Conservation (phyloP, 441 rosid genomes). For the Brassica balearica region DNA sequence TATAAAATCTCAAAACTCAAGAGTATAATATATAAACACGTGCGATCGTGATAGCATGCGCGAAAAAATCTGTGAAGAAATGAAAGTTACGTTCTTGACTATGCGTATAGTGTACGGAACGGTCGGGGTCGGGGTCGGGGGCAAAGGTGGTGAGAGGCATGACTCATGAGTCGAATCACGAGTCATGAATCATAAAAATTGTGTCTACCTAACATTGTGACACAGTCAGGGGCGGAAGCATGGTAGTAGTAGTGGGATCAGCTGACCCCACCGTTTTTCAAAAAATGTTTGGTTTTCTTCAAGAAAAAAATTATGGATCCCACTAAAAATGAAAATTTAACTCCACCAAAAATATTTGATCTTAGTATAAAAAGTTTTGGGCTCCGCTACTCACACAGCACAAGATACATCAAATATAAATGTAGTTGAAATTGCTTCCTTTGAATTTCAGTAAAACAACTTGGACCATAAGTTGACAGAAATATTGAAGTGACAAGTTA, state of each 20-base stretch:
- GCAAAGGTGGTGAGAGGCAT: constrained; percentile 35
- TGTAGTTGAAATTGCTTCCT: neutral
- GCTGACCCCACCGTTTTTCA: no score
- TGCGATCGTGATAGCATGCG: neutral
- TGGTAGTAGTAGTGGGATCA: no score
- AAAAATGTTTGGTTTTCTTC: no score
- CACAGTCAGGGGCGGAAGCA: neutral
- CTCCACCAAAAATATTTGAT: no score
- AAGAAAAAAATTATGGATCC: no score
- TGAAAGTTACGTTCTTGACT: constrained; percentile 20
- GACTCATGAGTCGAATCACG: constrained; percentile 38
- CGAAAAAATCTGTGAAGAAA: neutral
- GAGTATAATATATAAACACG: neutral
- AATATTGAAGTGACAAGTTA: neutral
- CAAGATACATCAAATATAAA: neutral
- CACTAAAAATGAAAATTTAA: no score
- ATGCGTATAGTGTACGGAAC: constrained; percentile 37
- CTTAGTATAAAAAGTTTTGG: no score
- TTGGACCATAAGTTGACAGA: neutral
- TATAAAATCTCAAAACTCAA: no score
- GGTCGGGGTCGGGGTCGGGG: constrained; percentile 21
- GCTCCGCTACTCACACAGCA: no score
- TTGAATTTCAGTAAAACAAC: neutral
- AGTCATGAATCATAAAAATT: constrained; percentile 9
- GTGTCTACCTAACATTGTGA: neutral